phyloP scores from a whole-genome alignment of 2,329 filamentous ascomycete genomes.

The Harringtonia lauricola region DNA sequence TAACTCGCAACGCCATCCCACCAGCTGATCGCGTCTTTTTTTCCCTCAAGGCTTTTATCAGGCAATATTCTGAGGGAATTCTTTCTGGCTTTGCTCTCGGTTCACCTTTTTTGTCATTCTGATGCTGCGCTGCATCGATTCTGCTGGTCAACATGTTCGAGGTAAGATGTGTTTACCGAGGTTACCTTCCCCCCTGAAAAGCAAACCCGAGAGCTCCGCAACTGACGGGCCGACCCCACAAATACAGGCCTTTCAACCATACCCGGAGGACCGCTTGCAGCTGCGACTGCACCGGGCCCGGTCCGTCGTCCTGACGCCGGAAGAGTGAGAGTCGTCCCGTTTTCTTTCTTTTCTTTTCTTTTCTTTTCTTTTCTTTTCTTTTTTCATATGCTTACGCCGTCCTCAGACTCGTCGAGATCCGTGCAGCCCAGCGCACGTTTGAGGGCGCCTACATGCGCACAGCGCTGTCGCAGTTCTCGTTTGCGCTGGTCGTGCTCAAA shows the following conservation, averaged over 20 bases:
- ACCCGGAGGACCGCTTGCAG: conserved; percentile 63
- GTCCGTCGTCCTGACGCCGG: conserved; percentile 67
- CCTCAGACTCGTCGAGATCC: conserved; percentile 71
- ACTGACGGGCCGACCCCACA: no score
- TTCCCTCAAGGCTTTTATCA: no score
- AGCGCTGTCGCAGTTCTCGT: conserved; percentile 87
- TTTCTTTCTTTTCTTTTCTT: background rate
- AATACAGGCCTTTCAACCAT: conserved; percentile 19
- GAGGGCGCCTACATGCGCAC: conserved; percentile 96
- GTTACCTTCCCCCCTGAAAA: background rate
- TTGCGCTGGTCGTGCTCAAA: conserved; percentile 86
- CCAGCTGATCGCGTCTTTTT: background rate
- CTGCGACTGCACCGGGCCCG: conserved; percentile 75
- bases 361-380: conserved; percentile 1
- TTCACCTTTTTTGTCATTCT: no score
- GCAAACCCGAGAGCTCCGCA: no score
- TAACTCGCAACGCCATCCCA: no score
- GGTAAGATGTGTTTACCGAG: background rate
- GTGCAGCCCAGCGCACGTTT: conserved; percentile 90
- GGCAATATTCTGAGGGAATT: no score
- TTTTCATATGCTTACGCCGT: no score
- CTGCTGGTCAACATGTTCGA: conserved; percentile 7
- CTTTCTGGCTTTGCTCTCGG: no score
- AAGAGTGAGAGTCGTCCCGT: conserved; percentile 44
- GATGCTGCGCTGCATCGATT: no score